phyloP scores from a whole-genome alignment of 2,329 filamentous ascomycete genomes.

The Stagonosporopsis tanaceti region DNA sequence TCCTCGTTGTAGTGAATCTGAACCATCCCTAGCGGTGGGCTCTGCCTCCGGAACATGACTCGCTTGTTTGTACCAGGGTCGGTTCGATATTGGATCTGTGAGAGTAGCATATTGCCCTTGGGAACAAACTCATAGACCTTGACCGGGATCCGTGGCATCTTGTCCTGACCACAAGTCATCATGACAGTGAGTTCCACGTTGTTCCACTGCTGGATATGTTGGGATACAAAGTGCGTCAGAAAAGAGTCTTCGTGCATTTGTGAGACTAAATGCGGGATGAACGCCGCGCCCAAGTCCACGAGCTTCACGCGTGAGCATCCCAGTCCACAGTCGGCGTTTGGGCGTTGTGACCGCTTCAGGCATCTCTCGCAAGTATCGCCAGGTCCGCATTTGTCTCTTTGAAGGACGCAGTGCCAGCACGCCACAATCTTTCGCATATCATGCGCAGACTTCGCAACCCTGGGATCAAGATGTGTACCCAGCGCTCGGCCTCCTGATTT shows the following conservation, averaged over 20 bases:
- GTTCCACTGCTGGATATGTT: constrained; percentile 49
- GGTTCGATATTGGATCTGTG: constrained; percentile 55
- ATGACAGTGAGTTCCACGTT: constrained; percentile 51
- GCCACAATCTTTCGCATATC: constrained; percentile 57
- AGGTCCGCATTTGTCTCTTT: constrained; percentile 56
- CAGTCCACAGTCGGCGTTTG: constrained; percentile 53
- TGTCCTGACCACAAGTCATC: constrained; percentile 53
- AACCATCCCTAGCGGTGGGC: constrained; percentile 57
- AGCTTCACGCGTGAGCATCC: constrained; percentile 57
- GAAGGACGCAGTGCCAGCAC: constrained; percentile 59
- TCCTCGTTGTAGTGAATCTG: constrained; percentile 56
- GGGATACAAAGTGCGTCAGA: constrained; percentile 50
- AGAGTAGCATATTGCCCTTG: constrained; percentile 49
- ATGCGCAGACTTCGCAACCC: constrained; percentile 52
- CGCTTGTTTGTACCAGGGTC: constrained; percentile 46
- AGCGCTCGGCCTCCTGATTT: constrained; percentile 51
- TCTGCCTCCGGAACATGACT: constrained; percentile 47
- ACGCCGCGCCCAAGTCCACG: constrained; percentile 53
- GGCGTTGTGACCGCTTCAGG: constrained; percentile 48
- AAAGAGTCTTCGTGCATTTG: constrained; percentile 54
- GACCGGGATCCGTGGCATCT: constrained; percentile 54
- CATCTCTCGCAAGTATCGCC: constrained; percentile 52
- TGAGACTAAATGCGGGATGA: constrained; percentile 53
- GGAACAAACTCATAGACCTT: constrained; percentile 58
- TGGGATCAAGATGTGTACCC: constrained; percentile 48